Conservation (phyloP, 1,284 basidiomycete species). For the Ceratobasidium sp. region DNA sequence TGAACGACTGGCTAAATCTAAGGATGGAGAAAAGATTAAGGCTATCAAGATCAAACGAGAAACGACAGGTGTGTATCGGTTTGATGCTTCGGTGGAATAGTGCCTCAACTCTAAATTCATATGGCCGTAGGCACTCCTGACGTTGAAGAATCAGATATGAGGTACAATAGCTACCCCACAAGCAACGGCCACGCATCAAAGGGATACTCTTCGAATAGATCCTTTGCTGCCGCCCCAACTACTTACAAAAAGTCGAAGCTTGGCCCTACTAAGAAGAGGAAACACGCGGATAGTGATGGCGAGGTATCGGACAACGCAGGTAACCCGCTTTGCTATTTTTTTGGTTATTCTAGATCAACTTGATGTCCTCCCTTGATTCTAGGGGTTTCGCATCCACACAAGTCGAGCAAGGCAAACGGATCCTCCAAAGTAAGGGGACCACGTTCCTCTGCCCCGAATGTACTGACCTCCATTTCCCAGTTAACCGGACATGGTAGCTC, state of each 20-base stretch:
- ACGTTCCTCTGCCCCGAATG: not conserved
- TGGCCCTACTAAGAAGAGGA: slow-evolving; percentile 25
- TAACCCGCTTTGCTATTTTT: not conserved
- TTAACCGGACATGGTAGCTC: slow-evolving; percentile 17
- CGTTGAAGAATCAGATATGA: slow-evolving; percentile 35
- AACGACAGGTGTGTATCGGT: slow-evolving; percentile 9
- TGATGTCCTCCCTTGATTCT: not conserved
- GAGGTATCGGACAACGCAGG: slow-evolving; percentile 41
- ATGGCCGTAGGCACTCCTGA: slow-evolving; percentile 34
- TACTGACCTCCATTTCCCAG: not conserved
- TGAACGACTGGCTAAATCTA: slow-evolving; percentile 3
- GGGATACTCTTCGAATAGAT: slow-evolving; percentile 21
- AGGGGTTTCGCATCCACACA: slow-evolving; percentile 29
- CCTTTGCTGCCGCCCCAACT: not conserved
- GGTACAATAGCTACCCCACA: slow-evolving; percentile 24
- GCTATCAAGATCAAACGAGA: slow-evolving; percentile 40
- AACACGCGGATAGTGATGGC: slow-evolving; percentile 41
- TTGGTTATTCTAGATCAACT: not conserved
- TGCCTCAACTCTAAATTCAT: slow-evolving; percentile 1
- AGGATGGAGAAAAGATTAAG: slow-evolving; percentile 23
- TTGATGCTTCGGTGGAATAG: not conserved
- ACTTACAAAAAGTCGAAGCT: slow-evolving; percentile 41
- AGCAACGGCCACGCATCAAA: slow-evolving; percentile 28
- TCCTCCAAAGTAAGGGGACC: slow-evolving; percentile 33
- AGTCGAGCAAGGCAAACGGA: slow-evolving; percentile 35